A percentile compares a stretch with the other conserved stretches of the same genome.
phyloP scores from a whole-genome alignment of 2,329 filamentous ascomycete genomes.

The Falciphora oryzae region DNA sequence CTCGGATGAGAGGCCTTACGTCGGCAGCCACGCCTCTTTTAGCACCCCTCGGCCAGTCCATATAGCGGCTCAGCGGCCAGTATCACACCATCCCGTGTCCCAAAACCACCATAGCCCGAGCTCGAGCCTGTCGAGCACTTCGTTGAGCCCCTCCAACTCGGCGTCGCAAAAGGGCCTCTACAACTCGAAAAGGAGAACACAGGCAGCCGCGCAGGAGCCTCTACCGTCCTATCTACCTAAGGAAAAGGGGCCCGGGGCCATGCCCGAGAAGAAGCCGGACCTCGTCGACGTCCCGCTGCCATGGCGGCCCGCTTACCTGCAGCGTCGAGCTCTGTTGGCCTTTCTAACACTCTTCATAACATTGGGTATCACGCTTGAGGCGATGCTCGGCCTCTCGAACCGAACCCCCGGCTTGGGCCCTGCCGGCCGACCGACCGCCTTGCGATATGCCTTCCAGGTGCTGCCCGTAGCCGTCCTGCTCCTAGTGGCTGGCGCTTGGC shows the following conservation, averaged over 20 bases:
- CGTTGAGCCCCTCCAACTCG: conserved; percentile 19
- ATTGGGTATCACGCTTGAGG: conserved; percentile 25
- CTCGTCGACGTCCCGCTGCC: conserved; percentile 24
- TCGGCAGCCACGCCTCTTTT: conserved; percentile 17
- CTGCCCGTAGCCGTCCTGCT: conserved; percentile 28
- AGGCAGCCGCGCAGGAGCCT: background rate
- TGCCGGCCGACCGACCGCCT: conserved; percentile 13
- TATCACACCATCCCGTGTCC: background rate
- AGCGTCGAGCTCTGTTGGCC: conserved; percentile 23
- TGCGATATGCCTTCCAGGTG: conserved; percentile 32
- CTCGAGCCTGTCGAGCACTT: conserved; percentile 15
- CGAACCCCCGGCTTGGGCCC: conserved; percentile 22
- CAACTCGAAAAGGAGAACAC: background rate
- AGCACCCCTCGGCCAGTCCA: conserved; percentile 18
- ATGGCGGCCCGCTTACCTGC: conserved; percentile 32
- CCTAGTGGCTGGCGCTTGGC: conserved; percentile 28
- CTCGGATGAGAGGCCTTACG: conserved; percentile 18
- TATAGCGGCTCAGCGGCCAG: background rate
- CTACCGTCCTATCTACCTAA: background rate
- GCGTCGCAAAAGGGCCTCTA: conserved; percentile 16
- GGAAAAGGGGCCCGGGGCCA: background rate
- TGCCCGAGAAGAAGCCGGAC: conserved; percentile 16
- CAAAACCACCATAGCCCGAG: conserved; percentile 12
- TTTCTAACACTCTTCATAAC: conserved; percentile 25
- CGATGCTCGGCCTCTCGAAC: conserved; percentile 26